phyloP scores from a whole-genome alignment of 75 land plant species.

The Cryptomeria japonica region DNA sequence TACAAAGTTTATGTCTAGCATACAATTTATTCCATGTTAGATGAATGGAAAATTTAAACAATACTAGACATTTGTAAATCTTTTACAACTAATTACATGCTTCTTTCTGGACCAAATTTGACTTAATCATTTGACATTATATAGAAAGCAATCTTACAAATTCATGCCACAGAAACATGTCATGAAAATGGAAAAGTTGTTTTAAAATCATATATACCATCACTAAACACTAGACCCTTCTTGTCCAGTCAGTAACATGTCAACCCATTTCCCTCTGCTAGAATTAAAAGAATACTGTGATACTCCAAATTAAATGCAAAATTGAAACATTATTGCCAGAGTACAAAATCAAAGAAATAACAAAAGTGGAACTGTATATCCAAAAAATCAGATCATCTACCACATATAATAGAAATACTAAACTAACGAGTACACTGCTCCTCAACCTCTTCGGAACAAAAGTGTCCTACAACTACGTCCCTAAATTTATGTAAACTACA shows the following conservation, averaged over 20 bases:
- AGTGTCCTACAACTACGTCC: conserved; percentile 7
- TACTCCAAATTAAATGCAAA: neutral
- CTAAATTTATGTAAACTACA: neutral
- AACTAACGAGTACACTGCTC: neutral
- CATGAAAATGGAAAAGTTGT: neutral
- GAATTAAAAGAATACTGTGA: neutral
- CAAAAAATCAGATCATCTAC: conserved; percentile 4
- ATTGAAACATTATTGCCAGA: neutral
- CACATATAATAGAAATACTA: neutral
- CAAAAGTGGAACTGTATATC: neutral
- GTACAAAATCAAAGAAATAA: neutral
- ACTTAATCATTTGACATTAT: neutral
- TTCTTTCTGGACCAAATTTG: neutral
- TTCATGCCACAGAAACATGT: neutral
- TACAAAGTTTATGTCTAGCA: too few species aligned
- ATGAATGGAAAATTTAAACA: too few species aligned
- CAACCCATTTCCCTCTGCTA: neutral
- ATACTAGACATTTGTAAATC: neutral
- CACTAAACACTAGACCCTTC: neutral
- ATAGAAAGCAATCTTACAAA: neutral
- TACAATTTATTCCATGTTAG: too few species aligned
- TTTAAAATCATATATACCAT: neutral
- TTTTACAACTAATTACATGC: neutral
- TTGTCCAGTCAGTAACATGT: neutral
- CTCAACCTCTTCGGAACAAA: conserved; percentile 2